Evolutionary conservation across 371 early-diverging fungal species (phyloP), one percentile per base, ranked within the genome.

Genomic region (Zychaea mexicana): DNA sequence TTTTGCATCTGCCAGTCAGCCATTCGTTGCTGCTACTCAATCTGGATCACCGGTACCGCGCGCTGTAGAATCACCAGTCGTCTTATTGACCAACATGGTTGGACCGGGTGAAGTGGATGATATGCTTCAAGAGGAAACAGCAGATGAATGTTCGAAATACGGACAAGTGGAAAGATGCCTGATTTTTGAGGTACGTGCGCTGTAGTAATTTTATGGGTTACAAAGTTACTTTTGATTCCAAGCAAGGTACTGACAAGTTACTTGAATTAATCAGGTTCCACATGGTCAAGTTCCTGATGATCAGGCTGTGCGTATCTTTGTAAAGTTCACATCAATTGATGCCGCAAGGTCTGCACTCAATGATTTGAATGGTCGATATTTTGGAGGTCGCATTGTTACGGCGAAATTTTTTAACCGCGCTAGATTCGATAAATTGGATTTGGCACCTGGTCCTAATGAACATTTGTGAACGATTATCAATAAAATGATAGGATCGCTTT

Each of bases 81-180:
- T 87, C 46, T 62, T 87, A 33, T 65, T 88, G 22, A 86, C 84
- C 10, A 87, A 88, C 33, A 88, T 87, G 85, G 85, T 92, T 13
- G 84, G 85, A 2, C 86, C 88, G 28, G 91, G 89, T 6, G 88
- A 91, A 53, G 85, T 89, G 5, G 94, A 94, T 65, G 88, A 89
- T 58, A 77, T 79, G 52, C 69, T 94, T 6, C 85, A 90, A 65
- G 84, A 86, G 21, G 94, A 94, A 72, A 91, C 92, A 22, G 83
- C 87, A 2, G 88, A 87, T 10, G 94, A 94, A 68, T 92, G 91
- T 62, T 73, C 79, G 26, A 89, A 90, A 66, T 94, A 86, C 57
- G 94, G 94, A 0, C 64, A 78, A 32, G 92, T 94, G 0, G 82
- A 83, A 21, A 71, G 86, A 30, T 91, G 92, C 52, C 70, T 88